These are phyloP conservation scores for Diaporthe helianthi DNA, from an alignment of 2,329 filamentous ascomycete species.

Conservation along the genomic window DNA sequence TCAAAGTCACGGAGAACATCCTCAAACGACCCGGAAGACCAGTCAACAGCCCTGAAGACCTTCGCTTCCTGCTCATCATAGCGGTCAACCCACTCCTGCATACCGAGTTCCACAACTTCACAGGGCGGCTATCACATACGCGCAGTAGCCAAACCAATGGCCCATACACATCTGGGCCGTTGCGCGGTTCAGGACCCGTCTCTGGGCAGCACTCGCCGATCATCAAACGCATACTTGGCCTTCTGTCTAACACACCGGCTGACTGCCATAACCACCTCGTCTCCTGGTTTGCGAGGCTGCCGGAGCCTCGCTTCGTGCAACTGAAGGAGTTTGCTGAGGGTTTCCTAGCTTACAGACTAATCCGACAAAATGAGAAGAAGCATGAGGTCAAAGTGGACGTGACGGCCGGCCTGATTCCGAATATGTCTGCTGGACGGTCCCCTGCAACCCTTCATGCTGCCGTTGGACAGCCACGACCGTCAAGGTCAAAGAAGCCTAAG, in stretches of 20 bases:
- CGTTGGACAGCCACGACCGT: constrained; percentile 60
- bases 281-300: constrained; percentile 77
- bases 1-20: constrained; percentile 81
- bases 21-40: constrained; percentile 80
- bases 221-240: constrained; percentile 82
- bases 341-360: constrained; percentile 83
- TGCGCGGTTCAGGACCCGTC: constrained; percentile 50
- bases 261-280: constrained; percentile 80
- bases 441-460: constrained; percentile 79
- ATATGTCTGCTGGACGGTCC: constrained; percentile 70
- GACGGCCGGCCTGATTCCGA: constrained; percentile 74
- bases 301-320: constrained; percentile 70
- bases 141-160: constrained; percentile 32
- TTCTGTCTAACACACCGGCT: constrained; percentile 77
- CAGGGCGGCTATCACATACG: constrained; percentile 49
- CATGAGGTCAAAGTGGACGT: constrained; percentile 65
- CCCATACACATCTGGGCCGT: constrained; percentile 19
- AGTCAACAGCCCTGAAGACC: constrained; percentile 71
- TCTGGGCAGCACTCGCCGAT: constrained; percentile 80
- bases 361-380: constrained; percentile 73
- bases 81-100: constrained; percentile 80
- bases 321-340: constrained; percentile 79
- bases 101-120: constrained; percentile 48
- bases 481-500: constrained; percentile 58
- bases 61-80: constrained; percentile 80